These are phyloP conservation scores for Fusarium buxicola DNA, from an alignment of 2,329 filamentous ascomycete genomes.

Conservation along the genomic window DNA sequence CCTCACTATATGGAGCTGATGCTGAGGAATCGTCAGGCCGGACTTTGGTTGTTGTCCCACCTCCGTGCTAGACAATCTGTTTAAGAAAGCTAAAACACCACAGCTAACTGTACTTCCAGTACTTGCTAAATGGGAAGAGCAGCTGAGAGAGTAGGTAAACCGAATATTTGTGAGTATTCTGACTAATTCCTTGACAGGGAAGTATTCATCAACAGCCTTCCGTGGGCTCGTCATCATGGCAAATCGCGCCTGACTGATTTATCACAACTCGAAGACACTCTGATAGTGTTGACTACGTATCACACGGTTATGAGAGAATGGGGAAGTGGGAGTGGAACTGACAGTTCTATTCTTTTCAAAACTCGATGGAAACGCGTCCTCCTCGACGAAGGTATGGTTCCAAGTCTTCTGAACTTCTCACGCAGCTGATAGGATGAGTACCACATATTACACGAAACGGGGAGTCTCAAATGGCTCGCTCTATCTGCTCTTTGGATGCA, in stretches of 20 bases:
- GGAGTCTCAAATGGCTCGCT: slow-evolving; percentile 26
- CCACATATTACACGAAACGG: slow-evolving; percentile 9
- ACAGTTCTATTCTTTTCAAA: slow-evolving; percentile 46
- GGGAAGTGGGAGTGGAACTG: slow-evolving; percentile 26
- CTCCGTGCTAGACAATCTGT: not conserved
- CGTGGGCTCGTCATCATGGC: slow-evolving; percentile 46
- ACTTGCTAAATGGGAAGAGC: slow-evolving; percentile 52
- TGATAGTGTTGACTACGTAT: slow-evolving; percentile 55
- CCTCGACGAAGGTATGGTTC: slow-evolving; percentile 11
- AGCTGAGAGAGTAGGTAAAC: slow-evolving; percentile 38
- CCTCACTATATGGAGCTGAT: not conserved
- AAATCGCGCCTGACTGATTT: slow-evolving; percentile 34
- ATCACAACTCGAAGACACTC: slow-evolving; percentile 22
- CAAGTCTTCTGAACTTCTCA: not conserved
- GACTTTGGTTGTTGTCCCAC: not conserved
- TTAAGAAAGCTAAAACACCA: no score
- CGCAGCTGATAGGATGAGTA: not conserved
- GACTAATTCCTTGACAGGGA: slow-evolving; percentile 28
- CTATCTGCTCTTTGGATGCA: slow-evolving; percentile 51
- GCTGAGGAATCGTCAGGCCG: slow-evolving; percentile 6
- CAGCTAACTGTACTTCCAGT: slow-evolving; percentile 39
- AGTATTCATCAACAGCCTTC: slow-evolving; percentile 35
- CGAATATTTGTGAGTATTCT: not conserved
- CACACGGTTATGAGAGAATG: slow-evolving; percentile 53
- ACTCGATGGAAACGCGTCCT: slow-evolving; percentile 48